Evolutionary conservation across 1,139 yeast genomes (phyloP).

Genomic region (Chernovozyma aurita): DNA sequence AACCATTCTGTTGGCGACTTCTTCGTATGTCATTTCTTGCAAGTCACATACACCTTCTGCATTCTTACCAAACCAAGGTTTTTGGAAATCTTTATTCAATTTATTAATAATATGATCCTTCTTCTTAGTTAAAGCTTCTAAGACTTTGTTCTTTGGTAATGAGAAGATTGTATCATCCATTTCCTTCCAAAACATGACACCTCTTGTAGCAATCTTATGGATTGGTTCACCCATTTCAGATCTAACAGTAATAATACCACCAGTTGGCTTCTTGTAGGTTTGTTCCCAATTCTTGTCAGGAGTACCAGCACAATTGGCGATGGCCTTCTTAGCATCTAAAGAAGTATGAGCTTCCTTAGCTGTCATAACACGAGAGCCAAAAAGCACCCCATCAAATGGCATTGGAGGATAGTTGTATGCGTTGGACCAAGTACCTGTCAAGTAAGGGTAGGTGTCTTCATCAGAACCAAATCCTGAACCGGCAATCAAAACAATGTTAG

Average conservation of each 20-base stretch:
- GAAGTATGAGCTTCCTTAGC: constrained; percentile 96
- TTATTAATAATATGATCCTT: constrained; percentile 79
- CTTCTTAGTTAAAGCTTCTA: constrained; percentile 78
- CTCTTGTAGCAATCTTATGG: constrained; percentile 97
- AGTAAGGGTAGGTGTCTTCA: constrained; percentile 94
- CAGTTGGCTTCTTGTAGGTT: constrained; percentile 91
- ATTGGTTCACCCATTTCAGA: constrained; percentile 99
- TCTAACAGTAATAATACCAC: constrained; percentile 92
- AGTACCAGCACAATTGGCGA: constrained; percentile 88
- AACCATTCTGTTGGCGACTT: constrained; percentile 82
- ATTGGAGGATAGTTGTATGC: constrained; percentile 87
- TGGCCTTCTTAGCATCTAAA: constrained; percentile 88
- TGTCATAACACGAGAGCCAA: constrained; percentile 96
- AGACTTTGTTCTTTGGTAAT: constrained; percentile 84
- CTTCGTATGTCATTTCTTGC: constrained; percentile 93
- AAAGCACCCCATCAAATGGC: constrained; percentile 97
- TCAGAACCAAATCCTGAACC: constrained; percentile 99
- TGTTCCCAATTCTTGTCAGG: constrained; percentile 86
- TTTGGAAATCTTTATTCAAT: constrained; percentile 92
- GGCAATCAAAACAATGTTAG: constrained; percentile 85
- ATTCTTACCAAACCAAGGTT: constrained; percentile 92
- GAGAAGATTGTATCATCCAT: constrained; percentile 90
- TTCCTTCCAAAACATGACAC: constrained; percentile 95
- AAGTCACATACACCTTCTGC: constrained; percentile 81
- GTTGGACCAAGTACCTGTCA: constrained; percentile 94